Conservation (phyloP, 1,139 yeast genomes). For the Blastobotrys apis region DNA sequence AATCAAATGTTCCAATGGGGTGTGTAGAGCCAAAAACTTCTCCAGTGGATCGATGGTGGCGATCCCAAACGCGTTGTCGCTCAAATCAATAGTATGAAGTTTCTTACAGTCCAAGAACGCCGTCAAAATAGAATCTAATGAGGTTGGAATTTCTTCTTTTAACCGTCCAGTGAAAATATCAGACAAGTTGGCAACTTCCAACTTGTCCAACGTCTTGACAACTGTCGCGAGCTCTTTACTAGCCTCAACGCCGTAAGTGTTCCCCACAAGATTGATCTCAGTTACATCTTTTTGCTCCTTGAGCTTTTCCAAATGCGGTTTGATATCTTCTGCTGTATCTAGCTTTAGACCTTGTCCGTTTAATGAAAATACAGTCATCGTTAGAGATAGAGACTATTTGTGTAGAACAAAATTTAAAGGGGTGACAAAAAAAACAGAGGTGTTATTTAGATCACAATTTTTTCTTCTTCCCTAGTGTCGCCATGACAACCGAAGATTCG, state of each 20-base stretch:
- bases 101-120: constrained; percentile 65
- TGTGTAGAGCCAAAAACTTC: constrained; percentile 66
- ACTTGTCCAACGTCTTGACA: constrained; percentile 40
- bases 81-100: constrained; percentile 69
- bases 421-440: background rate
- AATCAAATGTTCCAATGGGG: constrained; percentile 76
- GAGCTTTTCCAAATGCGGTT: constrained; percentile 49
- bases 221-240: constrained; percentile 65
- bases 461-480: no score
- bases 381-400: background rate
- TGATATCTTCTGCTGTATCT: constrained; percentile 66
- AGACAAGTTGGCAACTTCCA: constrained; percentile 71
- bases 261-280: constrained; percentile 80
- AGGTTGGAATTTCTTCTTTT: constrained; percentile 88
- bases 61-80: constrained; percentile 95
- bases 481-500: no score
- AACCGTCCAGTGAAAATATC: constrained; percentile 93
- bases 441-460: background rate
- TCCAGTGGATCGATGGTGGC: constrained; percentile 92
- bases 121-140: constrained; percentile 67
- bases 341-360: constrained; percentile 77
- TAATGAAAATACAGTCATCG: constrained; percentile 42
- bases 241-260: constrained; percentile 90
- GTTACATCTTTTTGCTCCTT: constrained; percentile 41
- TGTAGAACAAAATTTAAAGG: background rate